Conservation (phyloP, 495 filamentous ascomycete genomes). For the Podospora pseudoanserina region DNA sequence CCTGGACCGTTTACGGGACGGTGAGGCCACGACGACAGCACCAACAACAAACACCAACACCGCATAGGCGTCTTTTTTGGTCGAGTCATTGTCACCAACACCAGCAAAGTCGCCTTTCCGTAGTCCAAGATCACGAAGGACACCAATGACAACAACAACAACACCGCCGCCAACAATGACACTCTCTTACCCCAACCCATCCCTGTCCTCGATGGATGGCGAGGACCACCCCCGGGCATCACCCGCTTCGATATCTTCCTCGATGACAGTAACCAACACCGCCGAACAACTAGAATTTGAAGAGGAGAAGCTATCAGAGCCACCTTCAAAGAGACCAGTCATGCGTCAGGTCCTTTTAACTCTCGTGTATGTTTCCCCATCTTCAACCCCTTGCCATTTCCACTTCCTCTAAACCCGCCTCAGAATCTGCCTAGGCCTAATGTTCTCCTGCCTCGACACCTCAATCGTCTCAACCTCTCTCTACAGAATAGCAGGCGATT, state of each 20-base stretch:
- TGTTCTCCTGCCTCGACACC: conserved; percentile 60
- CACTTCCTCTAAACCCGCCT: neutral
- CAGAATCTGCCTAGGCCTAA: conserved; percentile 54
- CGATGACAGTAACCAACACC: conserved; percentile 5
- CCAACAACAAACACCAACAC: neutral
- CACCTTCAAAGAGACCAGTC: neutral
- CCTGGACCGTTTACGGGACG: neutral
- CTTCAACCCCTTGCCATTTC: neutral
- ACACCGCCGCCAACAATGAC: conserved; percentile 16
- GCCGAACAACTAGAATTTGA: conserved; percentile 5
- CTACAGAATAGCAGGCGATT: conserved; percentile 53
- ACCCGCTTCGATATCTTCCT: neutral
- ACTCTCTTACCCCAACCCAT: conserved; percentile 31
- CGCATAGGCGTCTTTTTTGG: neutral
- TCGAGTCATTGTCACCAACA: neutral
- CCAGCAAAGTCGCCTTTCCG: neutral
- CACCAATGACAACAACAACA: conserved; percentile 6
- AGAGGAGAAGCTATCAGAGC: neutral
- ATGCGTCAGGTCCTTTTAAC: conserved; percentile 26
- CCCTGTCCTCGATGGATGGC: conserved; percentile 25
- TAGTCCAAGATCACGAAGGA: neutral
- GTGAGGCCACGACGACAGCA: neutral
- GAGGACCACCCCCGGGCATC: conserved; percentile 1
- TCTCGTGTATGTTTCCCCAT: conserved; percentile 20
- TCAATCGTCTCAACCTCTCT: conserved; percentile 63